phyloP scores from a whole-genome alignment of 805 yeast genomes.

The Starmerella tilneyi region DNA sequence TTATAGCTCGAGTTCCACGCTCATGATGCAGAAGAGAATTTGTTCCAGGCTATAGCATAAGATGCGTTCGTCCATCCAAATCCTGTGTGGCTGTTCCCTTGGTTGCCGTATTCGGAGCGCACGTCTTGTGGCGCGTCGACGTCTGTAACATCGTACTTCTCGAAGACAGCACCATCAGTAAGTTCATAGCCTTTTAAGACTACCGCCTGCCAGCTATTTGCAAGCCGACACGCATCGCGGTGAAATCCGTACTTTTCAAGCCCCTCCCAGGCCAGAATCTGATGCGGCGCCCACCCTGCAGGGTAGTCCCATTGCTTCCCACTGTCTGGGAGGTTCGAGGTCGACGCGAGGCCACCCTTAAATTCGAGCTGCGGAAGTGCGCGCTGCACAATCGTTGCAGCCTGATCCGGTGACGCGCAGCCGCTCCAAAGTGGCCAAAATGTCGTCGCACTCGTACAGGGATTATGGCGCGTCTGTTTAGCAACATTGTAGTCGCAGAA shows the following conservation, averaged over 20 bases:
- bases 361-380: slow-evolving; percentile 66
- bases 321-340: slow-evolving; percentile 64
- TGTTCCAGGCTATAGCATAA: slow-evolving; percentile 32
- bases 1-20: no score
- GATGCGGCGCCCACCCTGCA: slow-evolving; percentile 98
- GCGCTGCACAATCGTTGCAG: slow-evolving; percentile 45
- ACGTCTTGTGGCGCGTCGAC: slow-evolving; percentile 81
- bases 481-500: slow-evolving; percentile 76
- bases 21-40: no score
- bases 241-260: slow-evolving; percentile 58
- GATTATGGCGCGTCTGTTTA: slow-evolving; percentile 43
- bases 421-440: slow-evolving; percentile 91
- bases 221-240: slow-evolving; percentile 56
- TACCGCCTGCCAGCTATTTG: slow-evolving; percentile 79
- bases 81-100: slow-evolving; percentile 94
- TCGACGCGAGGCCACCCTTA: slow-evolving; percentile 82
- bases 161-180: slow-evolving; percentile 89
- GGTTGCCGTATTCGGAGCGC: slow-evolving; percentile 94
- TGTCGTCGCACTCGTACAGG: slow-evolving; percentile 71
- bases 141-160: slow-evolving; percentile 82
- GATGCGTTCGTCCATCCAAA: slow-evolving; percentile 98
- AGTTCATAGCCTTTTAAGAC: slow-evolving; percentile 76
- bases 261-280: slow-evolving; percentile 88
- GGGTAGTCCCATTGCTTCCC: slow-evolving; percentile 95
- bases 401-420: slow-evolving; percentile 57